phyloP scores from a whole-genome alignment of 371 early-diverging fungal species.

The Nematocida displodere region DNA sequence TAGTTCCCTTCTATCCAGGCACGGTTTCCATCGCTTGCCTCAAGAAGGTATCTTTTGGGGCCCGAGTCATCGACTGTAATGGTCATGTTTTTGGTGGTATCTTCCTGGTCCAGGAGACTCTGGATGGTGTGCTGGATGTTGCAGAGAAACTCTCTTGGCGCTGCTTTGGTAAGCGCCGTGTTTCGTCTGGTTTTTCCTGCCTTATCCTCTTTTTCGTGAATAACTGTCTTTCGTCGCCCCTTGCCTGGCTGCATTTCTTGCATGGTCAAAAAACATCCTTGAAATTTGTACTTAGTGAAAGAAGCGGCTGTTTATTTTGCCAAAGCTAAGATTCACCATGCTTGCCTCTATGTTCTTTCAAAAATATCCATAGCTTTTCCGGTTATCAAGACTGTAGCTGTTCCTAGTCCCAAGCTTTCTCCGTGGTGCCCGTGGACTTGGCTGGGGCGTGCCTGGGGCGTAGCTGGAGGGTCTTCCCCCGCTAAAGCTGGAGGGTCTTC shows the following conservation, averaged over 20 bases:
- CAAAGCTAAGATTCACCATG: no score
- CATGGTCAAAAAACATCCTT: background rate
- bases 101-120: constrained; percentile 47
- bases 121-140: constrained; percentile 49
- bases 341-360: no score
- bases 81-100: constrained; percentile 41
- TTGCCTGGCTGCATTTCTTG: constrained; percentile 8
- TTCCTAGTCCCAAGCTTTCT: no score
- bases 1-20: constrained; percentile 51
- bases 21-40: background rate
- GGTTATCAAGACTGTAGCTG: no score
- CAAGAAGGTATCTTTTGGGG: constrained; percentile 38
- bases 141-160: constrained; percentile 38
- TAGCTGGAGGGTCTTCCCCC: no score
- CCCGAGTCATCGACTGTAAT: constrained; percentile 47
- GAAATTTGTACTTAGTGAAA: background rate
- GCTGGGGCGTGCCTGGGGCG: no score
- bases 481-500: no score
- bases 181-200: constrained; percentile 20
- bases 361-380: no score
- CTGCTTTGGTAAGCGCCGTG: constrained; percentile 5
- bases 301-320: no score
- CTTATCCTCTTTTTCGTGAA: background rate
- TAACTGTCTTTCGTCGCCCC: constrained; percentile 27
- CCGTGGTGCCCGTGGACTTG: no score